A percentile compares a stretch with the other conserved stretches of the same genome.
Conservation (phyloP, 2,329 filamentous ascomycete species). For the Zymoseptoria ardabiliae region DNA sequence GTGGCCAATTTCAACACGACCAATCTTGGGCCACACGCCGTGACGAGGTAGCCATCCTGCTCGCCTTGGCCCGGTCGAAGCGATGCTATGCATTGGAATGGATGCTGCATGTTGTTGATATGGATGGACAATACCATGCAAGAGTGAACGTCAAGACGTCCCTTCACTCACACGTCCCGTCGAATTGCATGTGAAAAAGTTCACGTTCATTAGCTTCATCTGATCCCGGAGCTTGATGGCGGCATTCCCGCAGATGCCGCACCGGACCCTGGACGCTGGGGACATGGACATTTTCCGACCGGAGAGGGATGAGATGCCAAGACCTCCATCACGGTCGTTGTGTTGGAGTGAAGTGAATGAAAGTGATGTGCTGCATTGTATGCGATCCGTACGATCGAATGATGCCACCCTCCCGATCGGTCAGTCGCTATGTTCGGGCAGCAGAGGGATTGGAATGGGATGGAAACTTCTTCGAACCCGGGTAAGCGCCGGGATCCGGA, state of each 20-base stretch:
- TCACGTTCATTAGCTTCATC: no score
- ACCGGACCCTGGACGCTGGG: no score
- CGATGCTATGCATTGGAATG: constrained; percentile 36
- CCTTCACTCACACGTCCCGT: no score
- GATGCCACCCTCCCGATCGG: neutral
- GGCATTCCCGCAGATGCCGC: neutral
- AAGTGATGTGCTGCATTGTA: neutral
- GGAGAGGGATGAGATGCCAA: neutral
- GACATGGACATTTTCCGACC: neutral
- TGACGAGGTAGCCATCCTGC: constrained; percentile 52
- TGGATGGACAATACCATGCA: neutral
- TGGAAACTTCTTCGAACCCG: neutral
- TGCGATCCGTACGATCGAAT: neutral
- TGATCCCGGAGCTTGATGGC: neutral
- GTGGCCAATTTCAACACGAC: constrained; percentile 57
- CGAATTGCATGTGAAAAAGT: no score
- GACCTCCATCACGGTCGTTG: neutral
- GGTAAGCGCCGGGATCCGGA: neutral
- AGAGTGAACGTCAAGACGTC: no score
- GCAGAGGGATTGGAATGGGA: neutral
- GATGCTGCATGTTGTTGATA: constrained; percentile 27
- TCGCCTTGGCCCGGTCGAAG: constrained; percentile 10
- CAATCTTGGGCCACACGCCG: constrained; percentile 65
- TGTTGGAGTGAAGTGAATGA: neutral
- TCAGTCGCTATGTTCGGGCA: neutral